Evolutionary conservation across 805 yeast genomes (phyloP), one percentile per base, ranked within the genome.

Genomic region (Cyberlindnera mississippiensis): DNA sequence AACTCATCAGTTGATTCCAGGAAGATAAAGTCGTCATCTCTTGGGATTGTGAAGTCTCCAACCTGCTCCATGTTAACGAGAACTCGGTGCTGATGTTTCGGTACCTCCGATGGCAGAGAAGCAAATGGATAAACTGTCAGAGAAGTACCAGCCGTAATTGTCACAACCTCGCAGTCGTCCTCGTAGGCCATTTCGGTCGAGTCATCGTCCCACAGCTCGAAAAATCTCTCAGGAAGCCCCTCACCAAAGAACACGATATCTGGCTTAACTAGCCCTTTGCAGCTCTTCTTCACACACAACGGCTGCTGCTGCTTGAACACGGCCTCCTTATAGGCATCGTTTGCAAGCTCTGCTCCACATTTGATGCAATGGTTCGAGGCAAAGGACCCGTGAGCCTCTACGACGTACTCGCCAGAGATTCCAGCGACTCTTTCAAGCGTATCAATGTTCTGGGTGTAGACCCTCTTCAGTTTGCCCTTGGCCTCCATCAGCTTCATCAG

Each of bases 351-450:
- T 22, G 61, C 59, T 2, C 62, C 45, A 64, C 99, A 91, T 16
- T 83, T 78, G 35, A 89, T 82, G 57, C 99, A 91, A 51, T 84
- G 93, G 52, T 83, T 85, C 2, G 59, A 62, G 1, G 93, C 95
- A 72, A 91, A 91, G 2, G 96, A 86, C 0, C 99, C 99, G 62
- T 91, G 98, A 0, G 98, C 98, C 56, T 89, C 96, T 0, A 91
- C 82, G 2, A 91, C 69, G 45, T 64, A 70, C 12, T 80, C 78
- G 15, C 68, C 78, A 1, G 67, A 56, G 2, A 91, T 75, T 0
- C 96, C 96, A 0, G 96, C 93, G 15, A 83, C 67, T 50, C 95
- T 71, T 59, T 91, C 99, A 48, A 91, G 67, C 1, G 96, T 89
- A 59, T 91, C 98, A 37, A 91, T 90, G 59, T 91, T 91, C 59